Base-by-base conservation (phyloP, 345 rosid genomes). In the Hypericum perforatum region DNA sequence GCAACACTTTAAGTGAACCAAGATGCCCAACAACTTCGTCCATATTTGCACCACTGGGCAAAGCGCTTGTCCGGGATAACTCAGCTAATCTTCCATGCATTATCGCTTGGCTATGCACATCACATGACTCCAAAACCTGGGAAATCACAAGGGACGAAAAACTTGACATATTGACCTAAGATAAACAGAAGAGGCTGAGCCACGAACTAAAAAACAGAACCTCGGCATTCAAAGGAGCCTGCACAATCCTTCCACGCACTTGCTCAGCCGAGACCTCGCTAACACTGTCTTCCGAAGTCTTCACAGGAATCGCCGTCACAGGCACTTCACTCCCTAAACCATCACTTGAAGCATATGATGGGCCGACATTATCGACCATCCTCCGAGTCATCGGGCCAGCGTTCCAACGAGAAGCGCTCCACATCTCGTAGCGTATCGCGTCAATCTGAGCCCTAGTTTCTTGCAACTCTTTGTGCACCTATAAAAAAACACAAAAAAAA, bases 401-500 rank as follows among this genome's bases (percentile, higher is more conserved):
- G 65, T 75, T 79, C 69, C 87, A 66, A 8, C 81, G 48, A 52
- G 96, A 87, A 37, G 80, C 69, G 57, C 85, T 81, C 42, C 83
- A 68, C 8, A 89, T 77, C 64, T 86, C 96, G 62, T 91, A 72
- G 46, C 92, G 87, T 50, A 91, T 91, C 32, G 94, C 92, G 48
- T 87, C 96, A 29, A 91, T 53, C 41, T 91, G 92, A 49, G 94
- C 82, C 75, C 76, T 70, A 32, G 87, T 75, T 68, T 91, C 96
- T 74, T 87, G 88, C 56, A 91, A 79, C 46, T 91, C 88, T 75
- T 87, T 87, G 64, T 86, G 89, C 44, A 91, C 80, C 96, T 22
- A 54, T 36, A 53, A 52, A 39, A 7, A 0, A 9, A 4, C 9
- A 16, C 13, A 7, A 39, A 37, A 29, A 38, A 38, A 42, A 54